These are phyloP conservation scores for Penicillium egyptiacum DNA, from an alignment of 495 filamentous ascomycete genomes.

Conservation along the genomic window DNA sequence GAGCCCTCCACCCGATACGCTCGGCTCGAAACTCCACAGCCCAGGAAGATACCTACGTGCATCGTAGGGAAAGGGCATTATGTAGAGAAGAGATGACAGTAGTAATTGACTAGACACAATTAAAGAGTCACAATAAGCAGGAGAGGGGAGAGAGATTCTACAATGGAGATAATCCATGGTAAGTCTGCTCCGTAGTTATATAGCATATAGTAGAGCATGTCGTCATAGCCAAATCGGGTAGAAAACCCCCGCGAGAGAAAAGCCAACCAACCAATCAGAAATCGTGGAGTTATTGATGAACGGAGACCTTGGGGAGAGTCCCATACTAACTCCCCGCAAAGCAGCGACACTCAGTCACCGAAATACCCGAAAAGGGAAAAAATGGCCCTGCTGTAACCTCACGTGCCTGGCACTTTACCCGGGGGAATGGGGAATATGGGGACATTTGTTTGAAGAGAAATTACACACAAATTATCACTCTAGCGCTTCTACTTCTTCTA, in stretches of 20 bases:
- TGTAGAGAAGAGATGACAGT: background rate
- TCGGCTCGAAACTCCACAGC: background rate
- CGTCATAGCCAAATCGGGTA: constrained; percentile 9
- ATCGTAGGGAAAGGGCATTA: background rate
- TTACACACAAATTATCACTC: background rate
- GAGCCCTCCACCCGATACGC: background rate
- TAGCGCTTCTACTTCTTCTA: background rate
- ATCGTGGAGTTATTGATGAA: background rate
- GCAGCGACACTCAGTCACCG: constrained; percentile 1
- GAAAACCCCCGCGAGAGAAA: constrained; percentile 5
- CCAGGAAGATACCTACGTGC: background rate
- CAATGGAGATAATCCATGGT: no score
- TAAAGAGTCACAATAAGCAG: background rate
- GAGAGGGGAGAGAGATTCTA: background rate
- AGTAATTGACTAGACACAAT: background rate
- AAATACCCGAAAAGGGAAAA: background rate
- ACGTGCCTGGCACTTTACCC: background rate
- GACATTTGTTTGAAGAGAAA: background rate
- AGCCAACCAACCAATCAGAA: constrained; percentile 1
- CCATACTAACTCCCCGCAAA: constrained; percentile 2
- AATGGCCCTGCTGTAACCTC: constrained; percentile 4
- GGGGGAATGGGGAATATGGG: constrained; percentile 1
- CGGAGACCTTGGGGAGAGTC: background rate
- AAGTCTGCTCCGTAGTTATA: no score
- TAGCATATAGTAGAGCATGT: background rate